These are phyloP conservation scores for Sanghuangporus sanghuang DNA, from an alignment of 1,284 basidiomycete genomes.

Conservation along the genomic window DNA sequence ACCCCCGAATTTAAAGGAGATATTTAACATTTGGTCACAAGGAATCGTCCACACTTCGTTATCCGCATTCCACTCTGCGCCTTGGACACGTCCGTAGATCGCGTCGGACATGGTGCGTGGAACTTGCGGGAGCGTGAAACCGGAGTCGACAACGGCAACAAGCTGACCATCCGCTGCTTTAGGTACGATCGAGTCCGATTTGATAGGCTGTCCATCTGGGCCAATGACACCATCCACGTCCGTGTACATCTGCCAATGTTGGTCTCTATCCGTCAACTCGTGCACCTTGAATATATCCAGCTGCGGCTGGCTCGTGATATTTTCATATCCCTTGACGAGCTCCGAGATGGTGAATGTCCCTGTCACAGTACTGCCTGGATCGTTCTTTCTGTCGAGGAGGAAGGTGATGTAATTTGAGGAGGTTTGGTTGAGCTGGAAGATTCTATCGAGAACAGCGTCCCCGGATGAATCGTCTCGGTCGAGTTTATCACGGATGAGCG, in stretches of 20 bases:
- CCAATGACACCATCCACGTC: slow-evolving; percentile 64
- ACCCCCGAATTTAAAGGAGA: slow-evolving; percentile 69
- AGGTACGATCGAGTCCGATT: slow-evolving; percentile 60
- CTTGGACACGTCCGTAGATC: slow-evolving; percentile 74
- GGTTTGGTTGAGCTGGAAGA: slow-evolving; percentile 53
- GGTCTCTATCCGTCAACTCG: slow-evolving; percentile 48
- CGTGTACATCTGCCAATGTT: slow-evolving; percentile 73
- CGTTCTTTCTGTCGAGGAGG: slow-evolving; percentile 56
- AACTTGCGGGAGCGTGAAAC: slow-evolving; percentile 57
- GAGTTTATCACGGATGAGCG: slow-evolving; percentile 55
- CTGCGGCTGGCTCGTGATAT: slow-evolving; percentile 56
- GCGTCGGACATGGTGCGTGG: slow-evolving; percentile 70
- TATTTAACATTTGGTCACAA: slow-evolving; percentile 63
- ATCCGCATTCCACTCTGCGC: slow-evolving; percentile 57
- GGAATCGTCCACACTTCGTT: slow-evolving; percentile 67
- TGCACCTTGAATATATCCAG: slow-evolving; percentile 62
- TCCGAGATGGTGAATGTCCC: slow-evolving; percentile 59
- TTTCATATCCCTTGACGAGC: slow-evolving; percentile 50
- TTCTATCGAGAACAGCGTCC: slow-evolving; percentile 51
- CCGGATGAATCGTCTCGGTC: slow-evolving; percentile 35
- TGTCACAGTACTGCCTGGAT: slow-evolving; percentile 36
- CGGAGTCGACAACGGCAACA: slow-evolving; percentile 72
- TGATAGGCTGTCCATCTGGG: slow-evolving; percentile 62
- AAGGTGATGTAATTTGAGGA: slow-evolving; percentile 63
- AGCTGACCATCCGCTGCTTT: slow-evolving; percentile 54